Percentiles rank a stretch among this genome's conserved stretches.
Evolutionary conservation across 2,329 filamentous ascomycete species (phyloP).

Genomic region (Botrytis sinoallii): DNA sequence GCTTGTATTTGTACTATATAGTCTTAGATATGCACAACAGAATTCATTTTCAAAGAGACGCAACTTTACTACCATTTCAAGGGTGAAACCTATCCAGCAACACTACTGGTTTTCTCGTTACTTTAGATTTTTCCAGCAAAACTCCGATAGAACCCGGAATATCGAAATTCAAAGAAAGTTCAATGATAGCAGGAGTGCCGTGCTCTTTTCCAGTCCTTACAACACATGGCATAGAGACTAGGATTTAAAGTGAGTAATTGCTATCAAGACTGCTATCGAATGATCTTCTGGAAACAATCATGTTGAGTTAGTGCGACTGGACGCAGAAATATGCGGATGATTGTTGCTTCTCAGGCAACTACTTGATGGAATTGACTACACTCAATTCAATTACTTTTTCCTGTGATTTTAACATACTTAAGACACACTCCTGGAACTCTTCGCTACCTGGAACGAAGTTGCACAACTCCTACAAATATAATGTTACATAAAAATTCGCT

Average conservation of each 20-base stretch:
- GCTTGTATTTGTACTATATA: not conserved
- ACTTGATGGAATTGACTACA: not conserved
- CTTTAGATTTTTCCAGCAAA: not conserved
- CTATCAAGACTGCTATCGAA: not conserved
- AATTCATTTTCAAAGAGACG: not conserved
- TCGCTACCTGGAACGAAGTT: not conserved
- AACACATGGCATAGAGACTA: not conserved
- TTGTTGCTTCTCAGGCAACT: not conserved
- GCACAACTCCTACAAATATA: not conserved
- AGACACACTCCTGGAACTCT: not conserved
- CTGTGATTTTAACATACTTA: not conserved
- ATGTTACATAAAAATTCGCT: not conserved
- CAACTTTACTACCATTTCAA: not conserved
- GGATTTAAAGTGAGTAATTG: not conserved
- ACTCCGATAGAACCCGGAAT: not conserved
- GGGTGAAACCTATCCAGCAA: not conserved
- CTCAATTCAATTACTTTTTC: not conserved
- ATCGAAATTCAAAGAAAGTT: not conserved
- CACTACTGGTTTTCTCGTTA: not conserved
- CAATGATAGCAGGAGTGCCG: not conserved
- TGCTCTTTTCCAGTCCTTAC: not conserved
- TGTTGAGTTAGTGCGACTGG: not conserved
- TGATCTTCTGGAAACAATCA: not conserved
- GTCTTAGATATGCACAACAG: not conserved
- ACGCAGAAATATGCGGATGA: not conserved